Conservation (phyloP, 1,284 basidiomycete species). For the Bondarzewia mesenterica region DNA sequence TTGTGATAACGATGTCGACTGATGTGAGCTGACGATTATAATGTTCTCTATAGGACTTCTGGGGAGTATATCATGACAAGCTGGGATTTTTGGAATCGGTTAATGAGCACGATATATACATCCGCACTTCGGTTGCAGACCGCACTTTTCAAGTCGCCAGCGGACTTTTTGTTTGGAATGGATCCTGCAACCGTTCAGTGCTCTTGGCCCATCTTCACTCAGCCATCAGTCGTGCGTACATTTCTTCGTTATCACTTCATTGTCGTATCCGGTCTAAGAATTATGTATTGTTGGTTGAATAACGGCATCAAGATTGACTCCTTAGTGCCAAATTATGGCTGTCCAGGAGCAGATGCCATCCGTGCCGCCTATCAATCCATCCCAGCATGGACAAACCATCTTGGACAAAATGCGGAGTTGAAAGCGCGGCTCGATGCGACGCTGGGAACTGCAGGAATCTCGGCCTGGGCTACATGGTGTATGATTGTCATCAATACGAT, state of each 20-base stretch:
- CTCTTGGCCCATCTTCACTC: constrained; percentile 33
- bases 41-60: constrained; percentile 33
- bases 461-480: constrained; percentile 40
- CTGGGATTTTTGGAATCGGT: constrained; percentile 34
- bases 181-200: constrained; percentile 28
- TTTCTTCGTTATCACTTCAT: constrained; percentile 6
- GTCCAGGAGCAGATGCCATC: constrained; percentile 36
- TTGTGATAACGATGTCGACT: neutral
- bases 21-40: no score
- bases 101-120: constrained; percentile 31
- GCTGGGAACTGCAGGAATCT: constrained; percentile 35
- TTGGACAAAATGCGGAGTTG: constrained; percentile 31
- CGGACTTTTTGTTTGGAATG: constrained; percentile 41
- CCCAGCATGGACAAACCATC: constrained; percentile 42
- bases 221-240: constrained; percentile 29
- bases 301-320: constrained; percentile 47
- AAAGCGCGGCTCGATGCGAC: constrained; percentile 32
- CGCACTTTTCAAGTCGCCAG: constrained; percentile 45
- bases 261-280: no score
- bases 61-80: constrained; percentile 36
- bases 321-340: constrained; percentile 40
- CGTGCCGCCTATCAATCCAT: constrained; percentile 36
- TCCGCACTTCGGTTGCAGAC: constrained; percentile 37
- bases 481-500: constrained; percentile 2
- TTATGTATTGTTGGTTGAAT: no score